These are phyloP conservation scores for Pythium scleroteichum DNA, from an alignment of 352 stramenopile species.

Conservation along the genomic window DNA sequence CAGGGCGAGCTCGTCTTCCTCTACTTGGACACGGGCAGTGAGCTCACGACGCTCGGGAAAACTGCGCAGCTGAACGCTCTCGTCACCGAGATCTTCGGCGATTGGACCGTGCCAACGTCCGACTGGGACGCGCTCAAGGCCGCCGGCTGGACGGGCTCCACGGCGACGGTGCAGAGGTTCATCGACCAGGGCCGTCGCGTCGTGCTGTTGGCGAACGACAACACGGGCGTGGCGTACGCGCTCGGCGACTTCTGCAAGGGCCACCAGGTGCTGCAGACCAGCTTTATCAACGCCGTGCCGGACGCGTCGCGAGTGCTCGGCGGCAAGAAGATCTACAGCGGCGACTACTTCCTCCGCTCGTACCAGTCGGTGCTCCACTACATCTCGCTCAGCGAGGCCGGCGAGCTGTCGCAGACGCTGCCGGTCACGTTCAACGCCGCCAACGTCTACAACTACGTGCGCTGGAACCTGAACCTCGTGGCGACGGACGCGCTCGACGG, in stretches of 20 bases:
- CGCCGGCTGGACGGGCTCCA: slow-evolving; percentile 32
- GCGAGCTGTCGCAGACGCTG: slow-evolving; percentile 27
- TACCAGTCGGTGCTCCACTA: slow-evolving; percentile 52
- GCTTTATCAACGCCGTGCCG: slow-evolving; percentile 41
- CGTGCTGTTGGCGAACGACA: slow-evolving; percentile 46
- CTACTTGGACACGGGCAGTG: slow-evolving; percentile 52
- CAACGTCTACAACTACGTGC: slow-evolving; percentile 51
- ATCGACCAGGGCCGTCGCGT: slow-evolving; percentile 40
- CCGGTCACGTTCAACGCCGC: slow-evolving; percentile 35
- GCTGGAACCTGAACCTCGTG: slow-evolving; percentile 59
- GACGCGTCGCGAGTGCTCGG: slow-evolving; percentile 37
- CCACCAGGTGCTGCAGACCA: slow-evolving; percentile 36
- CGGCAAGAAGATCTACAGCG: slow-evolving; percentile 50
- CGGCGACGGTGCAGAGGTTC: slow-evolving; percentile 39
- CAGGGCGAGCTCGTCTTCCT: slow-evolving; percentile 45
- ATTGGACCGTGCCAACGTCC: slow-evolving; percentile 38
- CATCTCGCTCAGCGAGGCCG: slow-evolving; percentile 41
- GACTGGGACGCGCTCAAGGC: slow-evolving; percentile 37
- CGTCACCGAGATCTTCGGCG: slow-evolving; percentile 42
- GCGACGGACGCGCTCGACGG: slow-evolving; percentile 45
- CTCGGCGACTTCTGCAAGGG: slow-evolving; percentile 43
- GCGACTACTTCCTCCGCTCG: slow-evolving; percentile 45
- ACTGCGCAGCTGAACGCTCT: slow-evolving; percentile 36
- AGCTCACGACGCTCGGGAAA: slow-evolving; percentile 37
- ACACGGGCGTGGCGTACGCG: slow-evolving; percentile 42